Evolutionary conservation across 192 early-diverging fungal species (phyloP).

Genomic region (Podila minutissima): DNA sequence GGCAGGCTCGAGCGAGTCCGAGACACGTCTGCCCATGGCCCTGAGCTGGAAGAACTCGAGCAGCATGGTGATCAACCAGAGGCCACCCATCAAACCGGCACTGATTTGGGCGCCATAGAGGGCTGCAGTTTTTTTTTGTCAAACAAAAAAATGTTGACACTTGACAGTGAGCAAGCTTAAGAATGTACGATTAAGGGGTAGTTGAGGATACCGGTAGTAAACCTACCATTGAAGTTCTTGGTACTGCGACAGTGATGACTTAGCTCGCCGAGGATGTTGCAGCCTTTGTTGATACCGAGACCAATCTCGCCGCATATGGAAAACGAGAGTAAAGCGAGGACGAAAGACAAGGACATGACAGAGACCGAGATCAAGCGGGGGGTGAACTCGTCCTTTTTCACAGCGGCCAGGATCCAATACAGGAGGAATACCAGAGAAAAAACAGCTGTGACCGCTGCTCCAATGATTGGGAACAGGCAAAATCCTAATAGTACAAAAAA

Average conservation of each 20-base stretch:
- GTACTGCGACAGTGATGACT: constrained; percentile 2
- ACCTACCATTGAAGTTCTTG: constrained; percentile 1
- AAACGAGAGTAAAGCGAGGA: constrained; percentile 22
- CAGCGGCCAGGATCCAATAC: background rate
- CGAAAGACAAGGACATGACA: background rate
- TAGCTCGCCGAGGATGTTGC: constrained; percentile 6
- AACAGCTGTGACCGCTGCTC: constrained; percentile 12
- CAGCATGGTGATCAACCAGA: background rate
- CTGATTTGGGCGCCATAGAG: constrained; percentile 33
- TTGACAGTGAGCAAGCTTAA: background rate
- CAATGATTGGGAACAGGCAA: constrained; percentile 45
- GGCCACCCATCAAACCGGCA: constrained; percentile 24
- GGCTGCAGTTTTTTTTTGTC: constrained; percentile 5
- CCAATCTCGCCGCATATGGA: constrained; percentile 40
- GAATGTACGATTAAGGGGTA: background rate
- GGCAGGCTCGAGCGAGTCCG: background rate
- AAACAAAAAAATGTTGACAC: too few species aligned
- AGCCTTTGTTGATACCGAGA: constrained; percentile 34
- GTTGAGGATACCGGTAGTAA: background rate
- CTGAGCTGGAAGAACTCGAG: constrained; percentile 31
- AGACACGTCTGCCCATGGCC: background rate
- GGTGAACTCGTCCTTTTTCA: constrained; percentile 1
- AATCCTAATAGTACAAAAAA: background rate
- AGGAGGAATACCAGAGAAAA: constrained; percentile 10
- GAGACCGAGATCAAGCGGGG: background rate